A percentile compares a stretch with the other conserved stretches of the same genome.
Conservation (phyloP, 805 yeast genomes). For the Hanseniaspora hatyaiensis region DNA sequence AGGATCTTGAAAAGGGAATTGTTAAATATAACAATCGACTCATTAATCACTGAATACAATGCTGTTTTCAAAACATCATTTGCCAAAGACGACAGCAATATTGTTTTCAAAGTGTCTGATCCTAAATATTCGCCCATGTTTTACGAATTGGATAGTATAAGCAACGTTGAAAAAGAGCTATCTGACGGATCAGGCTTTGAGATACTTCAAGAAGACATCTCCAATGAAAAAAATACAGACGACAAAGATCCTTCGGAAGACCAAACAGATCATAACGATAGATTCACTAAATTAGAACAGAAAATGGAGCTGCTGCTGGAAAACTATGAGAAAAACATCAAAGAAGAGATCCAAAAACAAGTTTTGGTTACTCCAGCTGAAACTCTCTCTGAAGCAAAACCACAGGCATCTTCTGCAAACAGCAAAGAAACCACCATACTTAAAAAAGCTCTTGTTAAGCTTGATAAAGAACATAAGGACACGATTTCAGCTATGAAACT, state of each 20-base stretch:
- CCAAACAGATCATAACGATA: too few species aligned
- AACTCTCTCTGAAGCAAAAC: background rate
- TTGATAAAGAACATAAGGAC: conserved; percentile 7
- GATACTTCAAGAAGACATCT: background rate
- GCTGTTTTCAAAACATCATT: background rate
- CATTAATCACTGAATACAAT: background rate
- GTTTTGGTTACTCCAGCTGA: too few species aligned
- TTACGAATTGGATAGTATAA: background rate
- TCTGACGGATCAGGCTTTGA: background rate
- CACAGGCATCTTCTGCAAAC: background rate
- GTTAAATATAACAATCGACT: background rate
- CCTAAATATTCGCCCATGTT: background rate
- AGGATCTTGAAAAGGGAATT: background rate
- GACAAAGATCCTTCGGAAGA: too few species aligned
- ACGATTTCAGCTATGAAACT: background rate
- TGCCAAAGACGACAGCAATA: background rate
- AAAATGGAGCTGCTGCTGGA: conserved; percentile 5
- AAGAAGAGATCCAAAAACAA: background rate
- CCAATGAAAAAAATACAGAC: too few species aligned
- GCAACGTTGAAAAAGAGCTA: background rate
- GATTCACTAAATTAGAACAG: background rate
- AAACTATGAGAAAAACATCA: background rate
- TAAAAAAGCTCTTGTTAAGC: conserved; percentile 40
- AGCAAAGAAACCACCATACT: conserved; percentile 34
- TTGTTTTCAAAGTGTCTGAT: background rate